These are phyloP conservation scores for Periconia sp. DNA, from an alignment of 2,329 filamentous ascomycete species.

Conservation along the genomic window DNA sequence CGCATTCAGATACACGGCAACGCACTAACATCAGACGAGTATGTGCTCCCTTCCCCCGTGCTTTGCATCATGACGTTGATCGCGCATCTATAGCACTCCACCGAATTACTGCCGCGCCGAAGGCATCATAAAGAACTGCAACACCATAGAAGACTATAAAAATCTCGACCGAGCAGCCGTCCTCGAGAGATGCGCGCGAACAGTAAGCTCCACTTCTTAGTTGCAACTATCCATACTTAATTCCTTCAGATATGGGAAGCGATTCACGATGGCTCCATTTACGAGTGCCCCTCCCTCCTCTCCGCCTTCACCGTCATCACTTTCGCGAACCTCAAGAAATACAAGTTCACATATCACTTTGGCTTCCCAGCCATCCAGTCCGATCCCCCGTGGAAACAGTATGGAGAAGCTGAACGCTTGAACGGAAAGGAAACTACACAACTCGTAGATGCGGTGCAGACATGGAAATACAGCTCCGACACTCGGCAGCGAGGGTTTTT, in stretches of 20 bases:
- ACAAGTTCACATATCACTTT: constrained; percentile 98
- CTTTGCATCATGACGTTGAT: constrained; percentile 11
- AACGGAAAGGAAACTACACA: constrained; percentile 73
- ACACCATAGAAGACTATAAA: constrained; percentile 93
- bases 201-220: constrained; percentile 59
- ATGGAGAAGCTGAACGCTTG: constrained; percentile 54
- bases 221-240: constrained; percentile 25
- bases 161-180: constrained; percentile 80
- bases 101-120: constrained; percentile 75
- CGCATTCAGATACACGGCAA: constrained; percentile 90
- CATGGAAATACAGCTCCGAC: constrained; percentile 85
- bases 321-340: constrained; percentile 96
- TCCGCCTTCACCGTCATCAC: constrained; percentile 88
- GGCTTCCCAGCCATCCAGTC: constrained; percentile 93
- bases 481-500: constrained; percentile 92
- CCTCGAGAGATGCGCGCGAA: constrained; percentile 78
- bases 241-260: constrained; percentile 87
- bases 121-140: constrained; percentile 93
- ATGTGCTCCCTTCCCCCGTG: constrained; percentile 48
- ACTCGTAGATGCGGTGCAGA: constrained; percentile 82
- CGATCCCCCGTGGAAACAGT: constrained; percentile 75
- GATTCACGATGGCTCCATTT: constrained; percentile 94
- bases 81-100: constrained; percentile 28
- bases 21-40: constrained; percentile 84
- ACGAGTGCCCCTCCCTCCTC: constrained; percentile 89